Percentiles rank a stretch among this genome's conserved stretches.
phyloP scores from a whole-genome alignment of 768 basidiomycete species.

The Tulasnella sp. region DNA sequence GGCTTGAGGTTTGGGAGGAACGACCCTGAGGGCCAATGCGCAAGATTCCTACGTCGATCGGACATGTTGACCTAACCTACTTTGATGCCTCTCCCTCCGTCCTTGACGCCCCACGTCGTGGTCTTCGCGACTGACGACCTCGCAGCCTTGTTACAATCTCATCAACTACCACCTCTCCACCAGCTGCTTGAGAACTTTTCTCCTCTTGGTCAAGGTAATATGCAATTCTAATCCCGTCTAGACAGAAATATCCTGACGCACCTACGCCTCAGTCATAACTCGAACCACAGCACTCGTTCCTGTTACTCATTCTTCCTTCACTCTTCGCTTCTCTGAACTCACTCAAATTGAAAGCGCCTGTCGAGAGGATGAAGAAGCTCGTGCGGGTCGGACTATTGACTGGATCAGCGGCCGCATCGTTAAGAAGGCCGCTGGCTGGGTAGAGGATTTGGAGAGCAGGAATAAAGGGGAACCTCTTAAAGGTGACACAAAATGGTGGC shows the following conservation, averaged over 20 bases:
- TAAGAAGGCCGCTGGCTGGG: slow-evolving; percentile 62
- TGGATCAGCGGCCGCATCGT: slow-evolving; percentile 76
- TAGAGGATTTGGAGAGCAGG: slow-evolving; percentile 56
- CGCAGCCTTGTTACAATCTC: slow-evolving; percentile 50
- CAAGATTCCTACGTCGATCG: slow-evolving; percentile 9
- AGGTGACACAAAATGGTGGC: slow-evolving; percentile 60
- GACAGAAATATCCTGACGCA: not conserved
- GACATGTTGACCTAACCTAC: not conserved
- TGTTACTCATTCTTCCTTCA: slow-evolving; percentile 66
- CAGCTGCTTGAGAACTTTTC: slow-evolving; percentile 80
- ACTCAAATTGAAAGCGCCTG: slow-evolving; percentile 66
- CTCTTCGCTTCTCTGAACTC: slow-evolving; percentile 74
- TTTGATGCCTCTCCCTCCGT: slow-evolving; percentile 50
- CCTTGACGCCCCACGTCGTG: slow-evolving; percentile 78
- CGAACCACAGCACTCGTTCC: slow-evolving; percentile 69
- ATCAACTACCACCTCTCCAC: slow-evolving; percentile 63
- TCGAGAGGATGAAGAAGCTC: slow-evolving; percentile 71
- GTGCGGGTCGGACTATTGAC: slow-evolving; percentile 75
- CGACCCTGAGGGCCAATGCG: not conserved
- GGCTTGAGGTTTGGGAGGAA: not conserved
- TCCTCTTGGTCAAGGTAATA: slow-evolving; percentile 70
- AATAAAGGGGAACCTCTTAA: slow-evolving; percentile 39
- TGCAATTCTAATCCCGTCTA: slow-evolving; percentile 17
- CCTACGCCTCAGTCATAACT: slow-evolving; percentile 56
- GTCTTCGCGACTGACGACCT: slow-evolving; percentile 70